Evolutionary conservation across 2,329 filamentous ascomycete genomes (phyloP).

Genomic region (Neofusicoccum sp.): DNA sequence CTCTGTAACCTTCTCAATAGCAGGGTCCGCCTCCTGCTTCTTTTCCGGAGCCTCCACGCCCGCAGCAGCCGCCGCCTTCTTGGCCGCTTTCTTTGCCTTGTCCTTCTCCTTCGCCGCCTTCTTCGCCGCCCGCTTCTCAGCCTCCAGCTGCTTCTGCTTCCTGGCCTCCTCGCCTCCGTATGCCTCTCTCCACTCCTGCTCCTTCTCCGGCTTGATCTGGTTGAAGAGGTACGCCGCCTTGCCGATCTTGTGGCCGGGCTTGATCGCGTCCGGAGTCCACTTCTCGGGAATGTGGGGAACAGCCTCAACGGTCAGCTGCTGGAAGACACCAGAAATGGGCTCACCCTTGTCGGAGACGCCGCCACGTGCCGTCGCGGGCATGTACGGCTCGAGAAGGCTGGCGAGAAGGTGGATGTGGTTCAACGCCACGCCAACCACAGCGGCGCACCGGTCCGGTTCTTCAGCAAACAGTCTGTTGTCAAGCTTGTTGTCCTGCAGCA

Average conservation of each 20-base stretch:
- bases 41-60: constrained; percentile 21
- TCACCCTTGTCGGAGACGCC: constrained; percentile 18
- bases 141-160: constrained; percentile 65
- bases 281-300: constrained; percentile 61
- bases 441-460: constrained; percentile 61
- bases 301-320: constrained; percentile 66
- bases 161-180: constrained; percentile 70
- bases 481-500: constrained; percentile 62
- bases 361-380: constrained; percentile 55
- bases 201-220: constrained; percentile 80
- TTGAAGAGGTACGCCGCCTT: constrained; percentile 79
- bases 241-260: constrained; percentile 76
- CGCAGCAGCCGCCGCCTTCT: constrained; percentile 44
- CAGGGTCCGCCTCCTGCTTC: constrained; percentile 22
- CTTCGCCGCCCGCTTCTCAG: constrained; percentile 54
- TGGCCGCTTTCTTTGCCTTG: constrained; percentile 57
- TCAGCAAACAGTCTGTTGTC: constrained; percentile 64
- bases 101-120: constrained; percentile 67
- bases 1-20: constrained; percentile 22
- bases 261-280: constrained; percentile 43
- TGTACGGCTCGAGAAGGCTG: constrained; percentile 63
- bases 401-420: constrained; percentile 27
- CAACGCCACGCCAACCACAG: constrained; percentile 45
- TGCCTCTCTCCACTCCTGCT: constrained; percentile 77
- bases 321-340: constrained; percentile 57